Evolutionary conservation across 371 early-diverging fungal species (phyloP).

Genomic region (Batrachochytrium dendrobatidis): DNA sequence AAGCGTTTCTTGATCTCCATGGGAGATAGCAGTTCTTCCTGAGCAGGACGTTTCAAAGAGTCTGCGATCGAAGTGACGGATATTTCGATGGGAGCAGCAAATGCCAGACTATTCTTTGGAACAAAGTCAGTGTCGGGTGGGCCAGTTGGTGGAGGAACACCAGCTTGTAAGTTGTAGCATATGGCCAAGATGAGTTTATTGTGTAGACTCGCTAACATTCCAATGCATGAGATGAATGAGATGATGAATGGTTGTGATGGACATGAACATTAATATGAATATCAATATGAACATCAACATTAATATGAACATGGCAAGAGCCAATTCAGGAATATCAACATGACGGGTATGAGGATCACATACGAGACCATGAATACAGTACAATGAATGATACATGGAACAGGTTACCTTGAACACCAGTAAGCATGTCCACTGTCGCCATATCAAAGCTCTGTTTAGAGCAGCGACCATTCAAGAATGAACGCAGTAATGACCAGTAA

Average conservation of each 20-base stretch:
- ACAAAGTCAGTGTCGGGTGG: conserved; percentile 10
- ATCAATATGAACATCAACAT: background rate
- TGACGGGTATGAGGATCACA: background rate
- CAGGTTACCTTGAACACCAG: conserved; percentile 19
- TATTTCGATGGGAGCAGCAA: too few relatives aligned
- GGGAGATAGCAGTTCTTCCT: too few relatives aligned
- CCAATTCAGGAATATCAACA: background rate
- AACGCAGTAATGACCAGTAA: conserved; percentile 70
- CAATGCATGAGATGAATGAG: too few relatives aligned
- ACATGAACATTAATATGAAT: background rate
- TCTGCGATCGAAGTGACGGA: too few relatives aligned
- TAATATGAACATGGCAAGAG: too few relatives aligned
- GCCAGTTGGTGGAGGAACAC: conserved; percentile 57
- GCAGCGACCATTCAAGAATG: conserved; percentile 69
- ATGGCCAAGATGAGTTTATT: conserved; percentile 76
- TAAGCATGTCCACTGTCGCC: conserved; percentile 60
- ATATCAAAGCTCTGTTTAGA: conserved; percentile 74
- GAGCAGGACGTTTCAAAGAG: too few relatives aligned
- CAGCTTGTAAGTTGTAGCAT: conserved; percentile 66
- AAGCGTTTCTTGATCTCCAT: too few relatives aligned
- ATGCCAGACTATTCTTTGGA: too few relatives aligned
- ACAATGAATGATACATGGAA: too few relatives aligned
- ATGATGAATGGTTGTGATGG: too few relatives aligned
- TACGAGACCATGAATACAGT: too few relatives aligned
- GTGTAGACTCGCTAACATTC: conserved; percentile 65